Evolutionary conservation across 1,284 basidiomycete species (phyloP).

Genomic region (Ganoderma boninense): DNA sequence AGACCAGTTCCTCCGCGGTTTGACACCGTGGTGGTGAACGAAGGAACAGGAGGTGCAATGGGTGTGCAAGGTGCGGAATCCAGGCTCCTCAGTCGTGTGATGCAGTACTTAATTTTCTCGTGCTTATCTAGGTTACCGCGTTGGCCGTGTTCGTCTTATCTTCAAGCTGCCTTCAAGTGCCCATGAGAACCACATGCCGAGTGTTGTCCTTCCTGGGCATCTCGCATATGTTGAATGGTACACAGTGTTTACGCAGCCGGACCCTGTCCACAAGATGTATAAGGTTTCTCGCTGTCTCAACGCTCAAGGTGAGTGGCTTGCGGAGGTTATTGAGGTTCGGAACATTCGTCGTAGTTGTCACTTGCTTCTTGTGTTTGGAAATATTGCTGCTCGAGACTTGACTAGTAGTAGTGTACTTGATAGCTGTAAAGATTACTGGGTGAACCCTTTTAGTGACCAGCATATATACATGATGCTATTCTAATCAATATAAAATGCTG

Average conservation of each 20-base stretch:
- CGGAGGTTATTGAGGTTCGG: neutral
- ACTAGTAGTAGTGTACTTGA: neutral
- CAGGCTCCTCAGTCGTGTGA: no score
- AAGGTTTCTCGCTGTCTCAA: constrained; percentile 26
- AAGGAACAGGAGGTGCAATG: no score
- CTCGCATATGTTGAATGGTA: constrained; percentile 47
- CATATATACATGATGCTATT: neutral
- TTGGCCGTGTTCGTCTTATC: constrained; percentile 28
- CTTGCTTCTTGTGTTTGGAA: neutral
- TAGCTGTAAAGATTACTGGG: neutral
- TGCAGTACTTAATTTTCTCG: no score
- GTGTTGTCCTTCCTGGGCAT: constrained; percentile 19
- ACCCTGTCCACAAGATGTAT: constrained; percentile 26
- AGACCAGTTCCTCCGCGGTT: no score
- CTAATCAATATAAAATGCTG: no score
- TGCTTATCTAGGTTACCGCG: constrained; percentile 34
- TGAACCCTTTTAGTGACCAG: neutral
- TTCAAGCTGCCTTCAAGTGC: constrained; percentile 27
- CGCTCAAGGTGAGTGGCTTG: neutral
- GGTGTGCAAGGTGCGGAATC: no score
- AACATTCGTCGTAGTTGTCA: neutral
- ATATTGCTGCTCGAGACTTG: neutral
- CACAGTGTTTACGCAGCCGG: constrained; percentile 29
- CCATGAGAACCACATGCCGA: constrained; percentile 11
- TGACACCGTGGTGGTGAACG: no score